Conservation (phyloP, 495 filamentous ascomycete species). For the Jackrogersella minutella region DNA sequence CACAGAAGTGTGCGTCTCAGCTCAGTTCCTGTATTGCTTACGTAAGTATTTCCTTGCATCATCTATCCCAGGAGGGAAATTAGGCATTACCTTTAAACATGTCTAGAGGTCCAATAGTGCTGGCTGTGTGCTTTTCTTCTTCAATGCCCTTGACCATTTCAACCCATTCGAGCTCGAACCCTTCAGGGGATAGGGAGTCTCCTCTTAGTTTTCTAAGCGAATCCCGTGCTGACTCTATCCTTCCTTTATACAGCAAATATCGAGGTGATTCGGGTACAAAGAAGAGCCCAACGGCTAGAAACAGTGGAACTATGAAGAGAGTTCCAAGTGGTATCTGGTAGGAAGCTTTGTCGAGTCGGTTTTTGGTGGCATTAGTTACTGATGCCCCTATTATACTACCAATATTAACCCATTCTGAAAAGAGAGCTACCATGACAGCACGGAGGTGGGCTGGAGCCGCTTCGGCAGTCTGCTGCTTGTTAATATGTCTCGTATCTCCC, state of each 20-base stretch:
- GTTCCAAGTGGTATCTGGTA: conserved; percentile 64
- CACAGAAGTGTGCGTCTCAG: conserved; percentile 51
- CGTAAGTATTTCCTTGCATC: conserved; percentile 26
- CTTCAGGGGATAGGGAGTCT: conserved; percentile 40
- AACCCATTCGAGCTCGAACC: conserved; percentile 47
- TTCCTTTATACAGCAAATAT: conserved; percentile 50
- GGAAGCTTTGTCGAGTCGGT: conserved; percentile 40
- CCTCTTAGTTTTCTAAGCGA: conserved; percentile 46
- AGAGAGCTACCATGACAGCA: conserved; percentile 57
- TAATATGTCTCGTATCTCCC: neutral
- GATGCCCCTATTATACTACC: conserved; percentile 64
- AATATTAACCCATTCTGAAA: conserved; percentile 54
- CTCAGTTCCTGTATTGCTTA: conserved; percentile 40
- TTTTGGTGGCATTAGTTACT: conserved; percentile 48
- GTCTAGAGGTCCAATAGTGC: conserved; percentile 45
- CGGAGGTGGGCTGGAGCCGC: conserved; percentile 49
- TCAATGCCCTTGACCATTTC: conserved; percentile 51
- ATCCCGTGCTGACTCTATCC: conserved; percentile 43
- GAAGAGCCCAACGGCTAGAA: conserved; percentile 56
- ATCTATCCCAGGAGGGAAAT: neutral
- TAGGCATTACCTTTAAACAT: conserved; percentile 43
- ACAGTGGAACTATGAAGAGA: conserved; percentile 60
- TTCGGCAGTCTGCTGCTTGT: conserved; percentile 40
- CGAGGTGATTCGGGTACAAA: conserved; percentile 66
- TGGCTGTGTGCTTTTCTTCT: conserved; percentile 46